phyloP scores from a whole-genome alignment of 1,139 yeast genomes.

The Kluyveromyces sp. region DNA sequence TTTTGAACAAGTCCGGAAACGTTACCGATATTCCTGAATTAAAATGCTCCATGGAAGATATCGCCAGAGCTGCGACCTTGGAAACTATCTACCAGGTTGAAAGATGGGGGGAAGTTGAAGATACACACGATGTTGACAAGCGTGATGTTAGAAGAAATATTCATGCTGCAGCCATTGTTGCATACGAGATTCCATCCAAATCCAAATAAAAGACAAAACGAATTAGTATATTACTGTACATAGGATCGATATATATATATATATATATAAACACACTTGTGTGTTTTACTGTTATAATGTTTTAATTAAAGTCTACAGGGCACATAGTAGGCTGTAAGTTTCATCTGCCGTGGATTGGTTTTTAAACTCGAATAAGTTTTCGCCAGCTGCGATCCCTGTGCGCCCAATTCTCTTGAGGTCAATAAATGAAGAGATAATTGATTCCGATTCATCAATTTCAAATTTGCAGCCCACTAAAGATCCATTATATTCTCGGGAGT shows the following conservation, averaged over 20 bases:
- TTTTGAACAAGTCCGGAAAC: conserved; percentile 23
- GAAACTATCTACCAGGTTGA: conserved; percentile 81
- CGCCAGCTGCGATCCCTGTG: conserved; percentile 21
- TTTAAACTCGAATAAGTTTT: conserved; percentile 23
- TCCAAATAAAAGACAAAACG: not conserved
- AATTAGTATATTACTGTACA: not conserved
- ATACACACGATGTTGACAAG: conserved; percentile 92
- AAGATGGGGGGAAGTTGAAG: conserved; percentile 98
- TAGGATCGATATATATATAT: not conserved
- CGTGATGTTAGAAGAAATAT: conserved; percentile 79
- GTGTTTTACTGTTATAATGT: not conserved
- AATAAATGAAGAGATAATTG: conserved; percentile 10
- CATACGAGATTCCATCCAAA: conserved; percentile 26
- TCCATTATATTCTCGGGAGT: conserved; percentile 15
- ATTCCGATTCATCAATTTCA: conserved; percentile 8
- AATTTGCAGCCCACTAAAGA: conserved; percentile 15
- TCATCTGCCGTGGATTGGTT: conserved; percentile 19
- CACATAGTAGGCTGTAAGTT: conserved; percentile 13
- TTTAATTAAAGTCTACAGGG: conserved; percentile 32
- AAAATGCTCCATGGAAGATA: conserved; percentile 48
- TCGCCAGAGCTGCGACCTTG: conserved; percentile 69
- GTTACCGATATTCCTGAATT: conserved; percentile 19
- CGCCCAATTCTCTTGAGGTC: conserved; percentile 22
- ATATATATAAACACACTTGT: not conserved
- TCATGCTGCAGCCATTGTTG: conserved; percentile 69